Evolutionary conservation across 768 basidiomycete species (phyloP).

Genomic region (Tricholoma saponaceum): DNA sequence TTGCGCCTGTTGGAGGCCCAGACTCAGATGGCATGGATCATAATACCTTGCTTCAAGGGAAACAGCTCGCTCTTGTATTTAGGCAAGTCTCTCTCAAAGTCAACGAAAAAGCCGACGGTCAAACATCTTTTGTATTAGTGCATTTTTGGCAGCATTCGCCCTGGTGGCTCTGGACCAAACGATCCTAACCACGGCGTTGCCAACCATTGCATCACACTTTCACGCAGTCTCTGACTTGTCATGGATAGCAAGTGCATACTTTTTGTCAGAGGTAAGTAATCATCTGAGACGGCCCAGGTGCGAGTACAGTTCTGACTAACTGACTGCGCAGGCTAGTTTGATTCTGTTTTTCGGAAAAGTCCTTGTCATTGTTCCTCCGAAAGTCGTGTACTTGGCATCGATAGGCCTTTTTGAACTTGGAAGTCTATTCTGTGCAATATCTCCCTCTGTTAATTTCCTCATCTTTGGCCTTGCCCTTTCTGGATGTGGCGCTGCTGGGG

Average conservation of each 20-base stretch:
- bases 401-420: slow-evolving; percentile 18
- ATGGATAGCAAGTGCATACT: slow-evolving; percentile 19
- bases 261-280: slow-evolving; percentile 8
- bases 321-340: slow-evolving; percentile 3
- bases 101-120: not conserved
- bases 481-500: slow-evolving; percentile 18
- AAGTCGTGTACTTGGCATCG: slow-evolving; percentile 12
- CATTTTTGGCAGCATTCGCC: slow-evolving; percentile 13
- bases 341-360: slow-evolving; percentile 13
- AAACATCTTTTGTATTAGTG: not conserved
- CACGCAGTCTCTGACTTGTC: slow-evolving; percentile 16
- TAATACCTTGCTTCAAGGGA: not conserved
- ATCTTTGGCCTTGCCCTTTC: slow-evolving; percentile 20
- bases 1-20: too few species aligned
- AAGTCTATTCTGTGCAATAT: too few species aligned
- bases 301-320: too few species aligned
- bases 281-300: too few species aligned
- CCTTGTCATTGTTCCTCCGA: slow-evolving; percentile 13
- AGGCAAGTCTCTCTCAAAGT: too few species aligned
- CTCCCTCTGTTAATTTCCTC: slow-evolving; percentile 14
- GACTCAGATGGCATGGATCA: too few species aligned
- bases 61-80: not conserved
- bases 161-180: slow-evolving; percentile 22
- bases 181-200: slow-evolving; percentile 21
- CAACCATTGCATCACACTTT: slow-evolving; percentile 19